Evolutionary conservation across 139 green algal species (phyloP).

Genomic region (Tetratostichococcus sp.): DNA sequence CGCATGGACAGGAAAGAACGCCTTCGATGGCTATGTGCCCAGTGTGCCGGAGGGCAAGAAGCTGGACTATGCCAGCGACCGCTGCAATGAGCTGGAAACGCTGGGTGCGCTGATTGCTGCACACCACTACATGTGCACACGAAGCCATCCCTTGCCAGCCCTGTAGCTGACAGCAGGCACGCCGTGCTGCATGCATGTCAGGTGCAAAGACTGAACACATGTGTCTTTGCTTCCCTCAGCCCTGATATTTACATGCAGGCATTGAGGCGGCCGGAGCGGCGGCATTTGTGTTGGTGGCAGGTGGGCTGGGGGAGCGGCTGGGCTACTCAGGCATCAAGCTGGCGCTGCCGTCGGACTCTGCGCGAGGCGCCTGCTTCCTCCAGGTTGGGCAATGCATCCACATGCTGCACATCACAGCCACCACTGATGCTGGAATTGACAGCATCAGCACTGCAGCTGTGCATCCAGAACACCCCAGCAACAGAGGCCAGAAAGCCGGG

Average conservation of each 20-base stretch:
- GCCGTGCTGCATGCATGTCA: too few relatives aligned
- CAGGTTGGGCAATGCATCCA: conserved; percentile 3
- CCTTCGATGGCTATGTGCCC: conserved; percentile 89
- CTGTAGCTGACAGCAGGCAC: too few relatives aligned
- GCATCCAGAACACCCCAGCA: too few relatives aligned
- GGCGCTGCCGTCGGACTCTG: conserved; percentile 79
- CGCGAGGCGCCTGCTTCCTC: conserved; percentile 78
- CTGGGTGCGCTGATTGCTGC: conserved; percentile 4
- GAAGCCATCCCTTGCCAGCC: too few relatives aligned
- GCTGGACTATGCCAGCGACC: conserved; percentile 70
- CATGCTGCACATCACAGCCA: not conserved
- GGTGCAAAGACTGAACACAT: too few relatives aligned
- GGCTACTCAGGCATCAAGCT: conserved; percentile 91
- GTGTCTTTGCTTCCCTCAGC: too few relatives aligned
- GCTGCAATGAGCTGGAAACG: conserved; percentile 66
- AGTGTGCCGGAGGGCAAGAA: conserved; percentile 76
- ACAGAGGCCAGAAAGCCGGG: too few relatives aligned
- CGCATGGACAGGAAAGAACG: conserved; percentile 74
- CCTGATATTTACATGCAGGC: conserved; percentile 20
- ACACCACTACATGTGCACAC: too few relatives aligned
- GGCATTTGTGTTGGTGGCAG: conserved; percentile 98
- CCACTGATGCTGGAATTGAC: too few relatives aligned
- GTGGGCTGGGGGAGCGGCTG: conserved; percentile 92
- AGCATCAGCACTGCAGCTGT: too few relatives aligned
- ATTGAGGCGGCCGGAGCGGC: conserved; percentile 35